Evolutionary conservation across 164 flowering plant genomes (phyloP).

Genomic region (Platanus orientalis): DNA sequence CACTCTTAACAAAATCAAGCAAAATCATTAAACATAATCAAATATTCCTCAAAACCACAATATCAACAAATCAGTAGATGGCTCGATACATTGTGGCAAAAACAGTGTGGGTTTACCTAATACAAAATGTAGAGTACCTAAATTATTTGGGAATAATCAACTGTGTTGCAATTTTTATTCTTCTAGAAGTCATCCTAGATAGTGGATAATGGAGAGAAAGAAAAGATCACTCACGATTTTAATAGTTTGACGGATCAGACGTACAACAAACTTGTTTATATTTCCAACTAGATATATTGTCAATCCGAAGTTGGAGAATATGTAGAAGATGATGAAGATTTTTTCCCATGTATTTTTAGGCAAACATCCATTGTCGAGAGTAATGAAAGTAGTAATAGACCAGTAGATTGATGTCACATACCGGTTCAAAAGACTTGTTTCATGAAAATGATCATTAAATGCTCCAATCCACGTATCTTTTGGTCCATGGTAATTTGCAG

Average conservation of each 20-base stretch:
- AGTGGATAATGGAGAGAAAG: not conserved
- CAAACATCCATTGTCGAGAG: conserved; percentile 94
- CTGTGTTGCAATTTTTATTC: no score
- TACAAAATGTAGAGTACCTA: no score
- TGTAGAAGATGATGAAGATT: conserved; percentile 75
- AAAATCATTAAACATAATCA: no score
- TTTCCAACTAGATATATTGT: conserved; percentile 91
- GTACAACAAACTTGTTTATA: conserved; percentile 97
- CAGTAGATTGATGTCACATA: conserved; percentile 89
- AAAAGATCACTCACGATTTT: conserved; percentile 62
- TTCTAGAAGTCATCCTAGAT: not conserved
- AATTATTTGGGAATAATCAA: no score
- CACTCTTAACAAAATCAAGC: no score
- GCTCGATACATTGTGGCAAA: not conserved
- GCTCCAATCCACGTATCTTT: conserved; percentile 72
- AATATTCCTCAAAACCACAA: no score
- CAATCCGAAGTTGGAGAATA: conserved; percentile 93
- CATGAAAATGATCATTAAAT: conserved; percentile 35
- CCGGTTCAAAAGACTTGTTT: conserved; percentile 45
- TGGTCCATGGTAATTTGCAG: conserved; percentile 58
- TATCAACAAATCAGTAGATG: no score
- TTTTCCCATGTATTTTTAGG: conserved; percentile 82
- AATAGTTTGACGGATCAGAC: conserved; percentile 81
- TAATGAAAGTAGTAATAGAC: conserved; percentile 92
- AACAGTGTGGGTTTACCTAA: not conserved